Base-by-base conservation (phyloP, 106 monocot species). In the Dioscorea alata region DNA sequence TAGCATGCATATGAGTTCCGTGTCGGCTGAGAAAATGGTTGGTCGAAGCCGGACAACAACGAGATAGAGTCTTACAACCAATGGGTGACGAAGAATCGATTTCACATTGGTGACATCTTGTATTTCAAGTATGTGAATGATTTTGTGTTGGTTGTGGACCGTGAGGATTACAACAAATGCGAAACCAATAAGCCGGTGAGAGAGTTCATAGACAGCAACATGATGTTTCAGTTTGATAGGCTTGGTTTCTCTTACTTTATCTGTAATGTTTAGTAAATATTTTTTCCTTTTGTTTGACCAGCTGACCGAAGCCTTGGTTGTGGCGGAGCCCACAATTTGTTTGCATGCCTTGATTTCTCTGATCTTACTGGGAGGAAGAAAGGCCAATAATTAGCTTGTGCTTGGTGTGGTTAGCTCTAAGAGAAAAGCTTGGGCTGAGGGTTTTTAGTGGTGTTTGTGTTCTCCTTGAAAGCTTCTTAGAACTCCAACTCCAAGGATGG, bases 71-170 rank as follows among this genome's bases (percentile, higher is more conserved):
- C 71, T 6, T 89, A 82, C 74, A 85, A 82, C 76, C 57, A 82
- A 5, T 89, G 85, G 85, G 89, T 85, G 2, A 49, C 14, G 16
- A 32, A 59, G 61, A 89, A 74, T 65, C n/a, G n/a, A n/a, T n/a
- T n/a, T n/a, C n/a, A n/a, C n/a, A n/a, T n/a, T n/a, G n/a, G n/a
- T n/a, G n/a, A 65, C 8, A 17, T 5, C 70, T 53, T 60, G 89
- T 89, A 90, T 78, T 90, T 94, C 89, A 87, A 80, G 86, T 90
- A 90, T 60, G 34, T 25, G 48, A 77, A 78, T 48, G 94, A 94
- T 73, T 90, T 84, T 16, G 84, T 94, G 53, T 63, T 89, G 5
- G 73, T 84, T 25, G 87, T 94, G 73, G 75, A 74, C 71, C 61
- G 35, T 6, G 64, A 64, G 8, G 69, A 72, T 63, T 94, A 90